Conservation (phyloP, 225 moss, liverwort and hornwort species). For the Asterella californica region DNA sequence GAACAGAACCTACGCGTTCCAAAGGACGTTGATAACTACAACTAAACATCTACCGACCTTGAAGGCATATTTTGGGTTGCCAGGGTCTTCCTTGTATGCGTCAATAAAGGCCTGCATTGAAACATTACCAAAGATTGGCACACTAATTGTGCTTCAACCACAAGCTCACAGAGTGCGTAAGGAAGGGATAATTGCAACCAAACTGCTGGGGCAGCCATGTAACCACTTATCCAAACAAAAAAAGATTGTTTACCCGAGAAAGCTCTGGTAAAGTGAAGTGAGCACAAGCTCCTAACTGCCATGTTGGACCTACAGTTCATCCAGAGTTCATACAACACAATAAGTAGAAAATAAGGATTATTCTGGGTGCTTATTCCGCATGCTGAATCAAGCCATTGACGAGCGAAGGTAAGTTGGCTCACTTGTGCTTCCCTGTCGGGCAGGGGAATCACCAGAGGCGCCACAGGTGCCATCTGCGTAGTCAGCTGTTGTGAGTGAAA, state of each 20-base stretch:
- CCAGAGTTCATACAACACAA: slow-evolving; percentile 28
- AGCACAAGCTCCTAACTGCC: slow-evolving; percentile 19
- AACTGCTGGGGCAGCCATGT: slow-evolving; percentile 2
- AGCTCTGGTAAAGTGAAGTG: slow-evolving; percentile 19
- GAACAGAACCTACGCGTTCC: neutral
- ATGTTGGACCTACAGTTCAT: slow-evolving; percentile 25
- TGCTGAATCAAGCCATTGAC: neutral
- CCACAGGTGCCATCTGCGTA: slow-evolving; percentile 99
- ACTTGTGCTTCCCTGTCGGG: slow-evolving; percentile 92
- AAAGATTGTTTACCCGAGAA: slow-evolving; percentile 19
- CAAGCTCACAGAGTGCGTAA: neutral
- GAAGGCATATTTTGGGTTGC: slow-evolving; percentile 73
- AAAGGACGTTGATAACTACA: too few species aligned
- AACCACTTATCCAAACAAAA: slow-evolving; percentile 7
- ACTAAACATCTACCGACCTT: slow-evolving; percentile 47
- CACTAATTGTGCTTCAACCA: neutral
- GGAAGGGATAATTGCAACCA: neutral
- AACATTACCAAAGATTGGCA: neutral
- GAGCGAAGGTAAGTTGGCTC: slow-evolving; percentile 17
- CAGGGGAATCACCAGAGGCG: slow-evolving; percentile 75
- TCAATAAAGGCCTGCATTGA: slow-evolving; percentile 72
- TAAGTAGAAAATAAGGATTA: neutral
- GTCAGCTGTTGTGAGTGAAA: slow-evolving; percentile 61
- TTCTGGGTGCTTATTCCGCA: neutral
- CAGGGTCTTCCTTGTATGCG: slow-evolving; percentile 79